Percentiles rank a stretch among this genome's conserved stretches.
Evolutionary conservation across 495 filamentous ascomycete genomes (phyloP).

Genomic region (Niebla homalea): DNA sequence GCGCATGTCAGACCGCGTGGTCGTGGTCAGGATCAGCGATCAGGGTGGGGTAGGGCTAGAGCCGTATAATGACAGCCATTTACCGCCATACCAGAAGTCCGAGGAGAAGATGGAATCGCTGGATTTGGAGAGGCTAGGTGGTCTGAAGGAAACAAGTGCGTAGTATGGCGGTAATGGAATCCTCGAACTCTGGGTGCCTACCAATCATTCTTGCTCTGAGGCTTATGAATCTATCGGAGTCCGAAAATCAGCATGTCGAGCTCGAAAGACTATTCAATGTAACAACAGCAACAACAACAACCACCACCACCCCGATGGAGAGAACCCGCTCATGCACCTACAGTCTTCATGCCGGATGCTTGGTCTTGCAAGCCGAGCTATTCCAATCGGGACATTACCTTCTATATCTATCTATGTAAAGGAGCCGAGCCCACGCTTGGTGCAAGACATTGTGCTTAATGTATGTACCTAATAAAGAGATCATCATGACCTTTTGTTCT

Average conservation of each 20-base stretch:
- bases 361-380: too few relatives aligned
- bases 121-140: slow-evolving; percentile 89
- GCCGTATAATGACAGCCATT: slow-evolving; percentile 59
- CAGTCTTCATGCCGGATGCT: too few relatives aligned
- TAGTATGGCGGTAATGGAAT: too few relatives aligned
- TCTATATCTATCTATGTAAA: background rate
- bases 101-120: slow-evolving; percentile 75
- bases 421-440: too few relatives aligned
- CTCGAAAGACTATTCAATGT: too few relatives aligned
- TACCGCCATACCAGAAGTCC: slow-evolving; percentile 78
- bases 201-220: background rate
- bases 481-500: background rate
- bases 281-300: too few relatives aligned
- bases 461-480: background rate
- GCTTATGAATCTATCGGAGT: background rate
- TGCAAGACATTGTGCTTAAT: background rate
- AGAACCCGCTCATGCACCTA: too few relatives aligned
- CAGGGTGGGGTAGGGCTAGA: slow-evolving; percentile 72
- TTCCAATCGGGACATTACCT: too few relatives aligned
- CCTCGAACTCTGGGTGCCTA: too few relatives aligned
- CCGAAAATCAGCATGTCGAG: too few relatives aligned
- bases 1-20: slow-evolving; percentile 69
- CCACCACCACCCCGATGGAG: too few relatives aligned
- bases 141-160: slow-evolving; percentile 55
- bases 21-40: slow-evolving; percentile 88